These are phyloP conservation scores for Neckera pumila DNA, from an alignment of 225 moss, liverwort and hornwort species.

Conservation along the genomic window DNA sequence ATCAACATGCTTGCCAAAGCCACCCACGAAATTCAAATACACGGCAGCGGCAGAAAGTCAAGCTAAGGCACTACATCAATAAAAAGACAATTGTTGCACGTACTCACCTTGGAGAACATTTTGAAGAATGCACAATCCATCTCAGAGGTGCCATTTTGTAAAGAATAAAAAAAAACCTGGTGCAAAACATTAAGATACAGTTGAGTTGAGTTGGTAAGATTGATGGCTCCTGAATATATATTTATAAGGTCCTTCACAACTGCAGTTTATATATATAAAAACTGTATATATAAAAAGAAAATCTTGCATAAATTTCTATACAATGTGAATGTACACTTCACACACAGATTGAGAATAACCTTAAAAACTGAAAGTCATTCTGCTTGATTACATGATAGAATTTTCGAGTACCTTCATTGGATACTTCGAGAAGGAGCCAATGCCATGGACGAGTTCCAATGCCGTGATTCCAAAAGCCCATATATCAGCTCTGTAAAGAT, in stretches of 20 bases:
- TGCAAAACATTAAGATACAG: background rate
- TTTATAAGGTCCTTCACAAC: background rate
- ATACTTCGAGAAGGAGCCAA: slow-evolving; percentile 73
- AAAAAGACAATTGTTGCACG: background rate
- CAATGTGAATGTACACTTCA: background rate
- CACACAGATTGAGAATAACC: background rate
- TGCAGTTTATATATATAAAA: background rate
- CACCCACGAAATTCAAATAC: background rate
- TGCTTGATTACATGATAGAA: background rate
- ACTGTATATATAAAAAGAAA: background rate
- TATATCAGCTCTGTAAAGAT: slow-evolving; percentile 59
- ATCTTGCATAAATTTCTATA: background rate
- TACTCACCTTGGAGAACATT: slow-evolving; percentile 59
- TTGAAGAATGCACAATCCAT: slow-evolving; percentile 71
- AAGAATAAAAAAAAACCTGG: slow-evolving; percentile 46
- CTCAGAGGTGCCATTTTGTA: slow-evolving; percentile 64
- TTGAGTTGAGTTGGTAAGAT: background rate
- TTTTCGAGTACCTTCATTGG: slow-evolving; percentile 60
- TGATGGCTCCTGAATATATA: background rate
- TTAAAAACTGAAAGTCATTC: background rate
- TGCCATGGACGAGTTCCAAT: slow-evolving; percentile 88
- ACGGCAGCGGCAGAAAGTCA: background rate
- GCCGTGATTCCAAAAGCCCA: slow-evolving; percentile 97
- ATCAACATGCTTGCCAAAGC: background rate
- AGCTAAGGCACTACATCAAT: background rate